Base-by-base conservation (phyloP, 495 filamentous ascomycete species). In the Penicillium taxi region DNA sequence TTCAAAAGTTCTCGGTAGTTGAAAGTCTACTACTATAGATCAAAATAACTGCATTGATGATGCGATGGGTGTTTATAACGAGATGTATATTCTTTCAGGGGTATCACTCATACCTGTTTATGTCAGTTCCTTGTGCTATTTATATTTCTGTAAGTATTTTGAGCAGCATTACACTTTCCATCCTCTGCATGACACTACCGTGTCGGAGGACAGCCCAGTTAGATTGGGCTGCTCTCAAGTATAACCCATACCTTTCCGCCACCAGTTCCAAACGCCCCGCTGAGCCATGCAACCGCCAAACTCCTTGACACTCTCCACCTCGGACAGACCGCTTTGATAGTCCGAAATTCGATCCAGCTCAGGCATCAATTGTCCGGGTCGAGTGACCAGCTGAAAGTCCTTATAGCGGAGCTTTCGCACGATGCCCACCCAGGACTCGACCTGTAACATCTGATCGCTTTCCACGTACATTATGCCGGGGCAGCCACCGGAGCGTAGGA, bases 391-490 rank as follows among this genome's bases (percentile, higher is more conserved):
- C 42, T 70, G 66, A 34, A 67, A 74, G 34, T 72, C 68, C 38
- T 72, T 73, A 37, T 74, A 74, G 4, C 63, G 49, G 23, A 74
- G 35, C 20, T 55, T 63, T 30, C 64, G 69, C 24, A 82, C 77
- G 15, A 60, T 57, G 11, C 54, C 61, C 4, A 80, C 69, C 77
- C 77, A 81, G n/a, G 63, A 56, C 35, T 62, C 59, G 2, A 71
- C 69, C 6, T 60, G 59, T 26, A 53, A 56, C 44, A 73, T 67
- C 12, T 73, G 69, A 13, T 45, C 47, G 2, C 77, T 78, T 52
- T 85, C 79, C 28, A 79, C 81, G 54, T 86, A 84, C 80, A 88
- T 85, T 43, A 87, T 80, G 6, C 82, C 84, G 0, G 83, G 82
- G 28, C 69, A 74, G 3, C 76, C 73, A 3, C 81, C 80, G 32